Evolutionary conservation across 257 asterid genomes (phyloP), one percentile per base, ranked within the genome.

Genomic region (Datura wrightii): DNA sequence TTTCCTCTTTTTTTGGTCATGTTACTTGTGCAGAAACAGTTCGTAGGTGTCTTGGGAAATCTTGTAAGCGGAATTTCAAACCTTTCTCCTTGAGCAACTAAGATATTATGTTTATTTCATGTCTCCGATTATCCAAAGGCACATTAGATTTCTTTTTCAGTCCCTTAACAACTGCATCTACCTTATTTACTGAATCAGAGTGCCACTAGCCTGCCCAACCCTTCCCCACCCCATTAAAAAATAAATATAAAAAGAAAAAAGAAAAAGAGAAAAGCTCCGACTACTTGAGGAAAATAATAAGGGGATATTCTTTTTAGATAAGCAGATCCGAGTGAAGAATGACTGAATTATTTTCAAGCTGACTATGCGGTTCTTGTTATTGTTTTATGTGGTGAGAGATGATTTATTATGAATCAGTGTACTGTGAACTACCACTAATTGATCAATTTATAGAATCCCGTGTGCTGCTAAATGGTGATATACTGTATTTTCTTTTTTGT

Each of bases 381-480:
- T 44, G 10, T 19, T 72, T 67, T 44, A 46, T 46, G 41, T 72
- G n/a, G 59, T 72, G 41, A 19, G 60, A 48, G 81, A 34, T 48
- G 59, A 52, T 74, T 46, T 74, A 74, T 44, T 48, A 5, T 48
- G 56, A 74, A 52, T 59, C 79, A 44, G n/a, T 71, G 41, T 19
- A 72, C 59, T 31, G n/a, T 71, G 41, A 46, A 72, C 59, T 31
- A 58, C 80, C 58, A 46, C 19, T 46, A 11, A 48, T 46, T 46
- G 58, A 72, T 72, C 59, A 46, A 46, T 72, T 48, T 72, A 52
- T 72, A 36, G 55, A 72, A 72, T 19, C 7, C 59, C 11, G 0
- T 72, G 58, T 72, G 80, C 80, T 72, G 41, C 58, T 46, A 46
- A 72, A 14, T 72, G 80, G 42, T 72, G 59, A 46, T 72, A 11